These are phyloP conservation scores for Escovopsis sp. DNA, from an alignment of 2,329 filamentous ascomycete species.

Conservation along the genomic window DNA sequence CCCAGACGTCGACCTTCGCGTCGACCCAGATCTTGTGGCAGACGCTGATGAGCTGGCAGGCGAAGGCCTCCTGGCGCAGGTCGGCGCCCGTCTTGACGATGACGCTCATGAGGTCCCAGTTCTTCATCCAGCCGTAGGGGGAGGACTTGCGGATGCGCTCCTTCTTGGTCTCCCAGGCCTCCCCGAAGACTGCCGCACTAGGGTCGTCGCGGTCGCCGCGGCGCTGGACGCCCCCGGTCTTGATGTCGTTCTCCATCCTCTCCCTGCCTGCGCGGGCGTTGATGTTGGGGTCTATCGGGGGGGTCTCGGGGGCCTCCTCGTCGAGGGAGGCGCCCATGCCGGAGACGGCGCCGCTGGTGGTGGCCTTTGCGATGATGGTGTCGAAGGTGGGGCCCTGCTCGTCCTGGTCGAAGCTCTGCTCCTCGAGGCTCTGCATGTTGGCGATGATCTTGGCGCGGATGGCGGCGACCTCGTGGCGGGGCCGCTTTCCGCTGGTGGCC, in stretches of 20 bases:
- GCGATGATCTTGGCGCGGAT: constrained; percentile 80
- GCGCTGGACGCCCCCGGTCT: constrained; percentile 68
- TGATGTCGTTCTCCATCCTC: constrained; percentile 80
- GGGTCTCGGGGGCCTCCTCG: constrained; percentile 28
- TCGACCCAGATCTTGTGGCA: constrained; percentile 74
- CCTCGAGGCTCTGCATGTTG: constrained; percentile 77
- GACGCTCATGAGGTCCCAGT: constrained; percentile 76
- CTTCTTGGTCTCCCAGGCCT: constrained; percentile 73
- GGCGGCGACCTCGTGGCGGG: constrained; percentile 65
- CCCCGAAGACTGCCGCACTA: constrained; percentile 72
- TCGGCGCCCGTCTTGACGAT: constrained; percentile 81
- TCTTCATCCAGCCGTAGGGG: constrained; percentile 79
- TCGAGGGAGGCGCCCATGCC: constrained; percentile 36
- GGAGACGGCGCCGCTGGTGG: constrained; percentile 34
- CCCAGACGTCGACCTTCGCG: constrained; percentile 65
- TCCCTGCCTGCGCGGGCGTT: constrained; percentile 63
- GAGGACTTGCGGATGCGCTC: constrained; percentile 73
- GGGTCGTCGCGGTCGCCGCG: constrained; percentile 75
- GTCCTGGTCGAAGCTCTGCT: constrained; percentile 68
- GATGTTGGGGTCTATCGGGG: constrained; percentile 32
- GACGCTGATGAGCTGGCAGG: constrained; percentile 69
- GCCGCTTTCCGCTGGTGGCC: constrained; percentile 64
- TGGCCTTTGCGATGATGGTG: constrained; percentile 58
- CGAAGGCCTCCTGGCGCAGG: constrained; percentile 72
- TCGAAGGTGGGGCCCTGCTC: constrained; percentile 67